A percentile compares a stretch with the other conserved stretches of the same genome.
Evolutionary conservation across 345 rosid species (phyloP).

Genomic region (Linum trigynum): DNA sequence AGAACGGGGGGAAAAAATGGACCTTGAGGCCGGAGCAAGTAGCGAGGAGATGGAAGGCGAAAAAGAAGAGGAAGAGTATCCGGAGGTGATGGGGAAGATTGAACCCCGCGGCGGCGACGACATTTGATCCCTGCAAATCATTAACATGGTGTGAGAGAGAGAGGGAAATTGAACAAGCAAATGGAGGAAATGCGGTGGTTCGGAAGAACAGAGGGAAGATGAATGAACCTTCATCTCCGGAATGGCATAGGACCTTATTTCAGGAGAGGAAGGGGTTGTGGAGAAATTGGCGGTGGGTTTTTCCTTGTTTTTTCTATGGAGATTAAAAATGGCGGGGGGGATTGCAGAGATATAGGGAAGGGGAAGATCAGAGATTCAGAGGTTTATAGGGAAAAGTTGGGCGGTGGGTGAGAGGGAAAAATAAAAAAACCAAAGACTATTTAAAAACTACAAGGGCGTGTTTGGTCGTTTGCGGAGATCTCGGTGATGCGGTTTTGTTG

Average conservation of each 20-base stretch:
- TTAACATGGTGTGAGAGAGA: neutral
- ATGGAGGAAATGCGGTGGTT: too few relatives aligned
- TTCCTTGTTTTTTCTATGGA: too few relatives aligned
- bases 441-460: too few relatives aligned
- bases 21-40: slow-evolving; percentile 26
- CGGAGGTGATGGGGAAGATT: neutral
- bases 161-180: neutral
- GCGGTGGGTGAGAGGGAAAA: too few relatives aligned
- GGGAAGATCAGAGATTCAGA: neutral
- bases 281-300: neutral
- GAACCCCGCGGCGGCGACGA: neutral
- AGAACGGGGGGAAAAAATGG: neutral
- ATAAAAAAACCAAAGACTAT: too few relatives aligned
- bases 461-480: too few relatives aligned
- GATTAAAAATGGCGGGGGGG: neutral
- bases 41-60: slow-evolving; percentile 10
- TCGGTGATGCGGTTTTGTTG: too few relatives aligned
- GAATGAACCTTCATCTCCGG: neutral
- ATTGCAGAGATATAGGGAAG: neutral
- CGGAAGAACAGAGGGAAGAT: neutral
- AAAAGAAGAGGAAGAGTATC: slow-evolving; percentile 9
- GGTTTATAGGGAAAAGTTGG: too few relatives aligned
- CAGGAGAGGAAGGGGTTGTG: neutral
- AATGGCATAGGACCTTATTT: too few relatives aligned
- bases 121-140: slow-evolving; percentile 18